Evolutionary conservation across 257 asterid genomes (phyloP).

Genomic region (Oldenlandia corymbosa): DNA sequence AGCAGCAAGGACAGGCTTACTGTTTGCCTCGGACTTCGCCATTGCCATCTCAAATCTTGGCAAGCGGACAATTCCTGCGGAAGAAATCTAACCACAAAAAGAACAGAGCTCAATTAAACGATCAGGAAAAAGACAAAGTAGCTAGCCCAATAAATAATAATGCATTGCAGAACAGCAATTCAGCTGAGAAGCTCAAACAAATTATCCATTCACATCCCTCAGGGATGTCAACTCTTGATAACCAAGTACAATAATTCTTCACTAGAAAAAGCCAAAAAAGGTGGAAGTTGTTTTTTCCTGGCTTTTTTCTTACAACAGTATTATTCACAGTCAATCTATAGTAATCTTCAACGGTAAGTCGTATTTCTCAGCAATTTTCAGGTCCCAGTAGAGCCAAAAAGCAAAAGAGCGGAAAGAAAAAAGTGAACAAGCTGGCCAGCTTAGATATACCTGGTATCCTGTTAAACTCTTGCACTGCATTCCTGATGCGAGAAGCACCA

Average conservation of each 20-base stretch:
- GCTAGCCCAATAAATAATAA: no score
- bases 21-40: conserved; percentile 76
- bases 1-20: conserved; percentile 70
- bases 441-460: conserved; percentile 79
- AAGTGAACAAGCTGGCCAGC: conserved; percentile 7
- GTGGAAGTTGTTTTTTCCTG: background rate
- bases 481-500: conserved; percentile 95
- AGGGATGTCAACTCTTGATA: background rate
- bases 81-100: conserved; percentile 60
- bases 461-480: conserved; percentile 80
- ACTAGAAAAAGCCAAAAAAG: background rate
- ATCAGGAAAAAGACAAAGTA: conserved; percentile 15
- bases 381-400: conserved; percentile 1
- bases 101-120: conserved; percentile 17
- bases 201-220: background rate
- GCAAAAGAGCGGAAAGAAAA: conserved; percentile 2
- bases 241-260: background rate
- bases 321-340: no score
- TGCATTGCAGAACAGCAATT: background rate
- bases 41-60: conserved; percentile 89
- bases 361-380: no score
- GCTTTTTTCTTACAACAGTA: no score
- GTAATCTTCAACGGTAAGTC: no score
- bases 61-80: conserved; percentile 76
- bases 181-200: background rate